Conservation (phyloP, 768 basidiomycete species). For the Candolleomyces efflorescens region DNA sequence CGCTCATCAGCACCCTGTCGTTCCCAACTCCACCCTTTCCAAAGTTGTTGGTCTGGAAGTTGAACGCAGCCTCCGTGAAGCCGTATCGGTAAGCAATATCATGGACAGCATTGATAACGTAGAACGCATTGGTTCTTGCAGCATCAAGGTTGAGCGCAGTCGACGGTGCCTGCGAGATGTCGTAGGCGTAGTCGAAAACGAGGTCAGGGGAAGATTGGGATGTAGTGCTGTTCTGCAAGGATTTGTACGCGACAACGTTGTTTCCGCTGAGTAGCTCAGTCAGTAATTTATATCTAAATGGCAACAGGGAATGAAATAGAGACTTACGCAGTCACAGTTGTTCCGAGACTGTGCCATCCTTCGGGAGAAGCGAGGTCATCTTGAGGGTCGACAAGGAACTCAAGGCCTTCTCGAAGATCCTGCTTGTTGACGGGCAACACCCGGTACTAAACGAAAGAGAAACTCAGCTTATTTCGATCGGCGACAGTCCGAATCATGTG, state of each 20-base stretch:
- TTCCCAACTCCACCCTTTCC: slow-evolving; percentile 45
- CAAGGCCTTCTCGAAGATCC: slow-evolving; percentile 43
- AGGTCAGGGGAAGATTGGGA: slow-evolving; percentile 30
- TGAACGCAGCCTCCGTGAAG: slow-evolving; percentile 46
- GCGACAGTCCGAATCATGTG: background rate
- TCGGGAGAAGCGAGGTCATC: slow-evolving; percentile 42
- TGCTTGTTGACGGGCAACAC: slow-evolving; percentile 47
- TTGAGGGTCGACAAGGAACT: slow-evolving; percentile 43
- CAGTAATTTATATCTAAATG: background rate
- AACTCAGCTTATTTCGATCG: too few species aligned
- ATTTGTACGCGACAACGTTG: slow-evolving; percentile 27
- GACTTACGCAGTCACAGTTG: background rate
- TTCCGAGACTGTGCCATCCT: slow-evolving; percentile 39
- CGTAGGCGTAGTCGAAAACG: slow-evolving; percentile 32
- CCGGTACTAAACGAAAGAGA: slow-evolving; percentile 26
- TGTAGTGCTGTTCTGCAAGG: slow-evolving; percentile 19
- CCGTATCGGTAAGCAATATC: slow-evolving; percentile 36
- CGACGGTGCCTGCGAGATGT: slow-evolving; percentile 28
- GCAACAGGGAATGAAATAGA: background rate
- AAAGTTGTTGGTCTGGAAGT: slow-evolving; percentile 56
- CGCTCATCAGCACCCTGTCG: slow-evolving; percentile 49
- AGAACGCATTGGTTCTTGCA: slow-evolving; percentile 49
- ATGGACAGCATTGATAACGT: slow-evolving; percentile 51
- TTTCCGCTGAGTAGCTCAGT: slow-evolving; percentile 17
- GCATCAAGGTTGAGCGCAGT: slow-evolving; percentile 40